Base-by-base conservation (phyloP, 2,329 filamentous ascomycete genomes). In the Stagonosporopsis rhizophila region DNA sequence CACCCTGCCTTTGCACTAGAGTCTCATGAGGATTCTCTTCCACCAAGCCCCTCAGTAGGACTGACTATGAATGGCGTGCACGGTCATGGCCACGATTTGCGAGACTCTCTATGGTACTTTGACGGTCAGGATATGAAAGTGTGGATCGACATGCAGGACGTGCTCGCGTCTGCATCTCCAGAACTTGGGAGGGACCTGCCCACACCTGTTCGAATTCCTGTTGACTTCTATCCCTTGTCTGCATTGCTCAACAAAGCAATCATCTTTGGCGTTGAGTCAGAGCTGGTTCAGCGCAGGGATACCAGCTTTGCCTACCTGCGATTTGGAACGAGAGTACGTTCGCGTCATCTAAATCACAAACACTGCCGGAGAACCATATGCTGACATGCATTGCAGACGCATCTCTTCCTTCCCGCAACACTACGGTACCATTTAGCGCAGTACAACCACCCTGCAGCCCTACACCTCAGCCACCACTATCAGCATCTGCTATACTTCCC, bases 201-300 rank as follows among this genome's bases (percentile, higher is more conserved):
- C 2, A 82, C 85, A 8, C 86, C 91, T 2, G 88, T 96, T 11
- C 85, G 88, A 22, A 86, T 98, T 52, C 85, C 89, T 0, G 82
- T 96, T n/a, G 95, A 99, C 75, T 99, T 98, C 75, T 98, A 98
- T 69, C 95, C 95, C 0, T 79, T 98, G 14, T 96, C 93, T 1
- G 86, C 94, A 2, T 79, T 97, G 4, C 80, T 96, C n/a, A 88
- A 88, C 56, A 97, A 97, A 74, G 94, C 91, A 1, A 91, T 98
- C 56, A 82, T 97, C 2, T 82, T 98, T 46, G 95, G 95, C 0
- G 87, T 98, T 12, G 95, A 99, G 72, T 89, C 93, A 0, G 95
- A 98, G 66, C 81, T 98, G 58, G 88, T 96, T n/a, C 94, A 98
- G 76, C 86, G 95, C 53, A 88, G 93, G 47, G 94, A 99, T 76